Evolutionary conservation across 306 rosid genomes (phyloP).

Genomic region (Chamaecrista fasciculata): DNA sequence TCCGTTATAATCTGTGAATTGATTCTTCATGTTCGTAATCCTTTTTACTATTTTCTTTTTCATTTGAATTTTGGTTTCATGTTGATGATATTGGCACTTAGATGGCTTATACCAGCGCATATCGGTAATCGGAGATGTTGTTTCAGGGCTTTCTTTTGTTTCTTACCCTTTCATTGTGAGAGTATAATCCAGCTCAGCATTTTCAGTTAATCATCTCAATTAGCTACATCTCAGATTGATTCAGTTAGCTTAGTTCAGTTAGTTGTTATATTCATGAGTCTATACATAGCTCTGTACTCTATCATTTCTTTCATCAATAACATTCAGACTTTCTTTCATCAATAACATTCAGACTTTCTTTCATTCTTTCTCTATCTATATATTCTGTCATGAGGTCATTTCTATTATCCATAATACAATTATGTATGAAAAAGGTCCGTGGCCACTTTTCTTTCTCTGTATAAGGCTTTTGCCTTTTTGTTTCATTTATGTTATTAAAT

Average conservation of each 20-base stretch:
- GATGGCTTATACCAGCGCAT: not conserved
- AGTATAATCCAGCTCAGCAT: too few species aligned
- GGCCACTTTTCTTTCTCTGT: not conserved
- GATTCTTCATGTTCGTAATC: not conserved
- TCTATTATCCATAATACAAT: too few species aligned
- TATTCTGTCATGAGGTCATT: too few species aligned
- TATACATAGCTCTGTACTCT: too few species aligned
- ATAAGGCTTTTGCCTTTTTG: not conserved
- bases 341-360: too few species aligned
- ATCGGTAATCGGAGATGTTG: not conserved
- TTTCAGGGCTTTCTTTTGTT: not conserved
- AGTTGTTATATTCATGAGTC: too few species aligned
- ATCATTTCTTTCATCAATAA: too few species aligned
- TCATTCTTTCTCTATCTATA: too few species aligned
- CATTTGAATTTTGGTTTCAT: not conserved
- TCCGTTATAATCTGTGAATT: not conserved
- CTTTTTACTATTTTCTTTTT: not conserved
- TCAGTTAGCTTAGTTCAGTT: too few species aligned
- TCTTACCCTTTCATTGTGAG: not conserved
- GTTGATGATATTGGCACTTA: not conserved
- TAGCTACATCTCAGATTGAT: too few species aligned
- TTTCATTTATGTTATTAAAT: not conserved
- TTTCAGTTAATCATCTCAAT: too few species aligned
- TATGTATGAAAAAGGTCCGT: not conserved
- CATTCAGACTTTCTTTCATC: too few species aligned